Base-by-base conservation (phyloP, 768 basidiomycete genomes). In the Leccinum imitatum region DNA sequence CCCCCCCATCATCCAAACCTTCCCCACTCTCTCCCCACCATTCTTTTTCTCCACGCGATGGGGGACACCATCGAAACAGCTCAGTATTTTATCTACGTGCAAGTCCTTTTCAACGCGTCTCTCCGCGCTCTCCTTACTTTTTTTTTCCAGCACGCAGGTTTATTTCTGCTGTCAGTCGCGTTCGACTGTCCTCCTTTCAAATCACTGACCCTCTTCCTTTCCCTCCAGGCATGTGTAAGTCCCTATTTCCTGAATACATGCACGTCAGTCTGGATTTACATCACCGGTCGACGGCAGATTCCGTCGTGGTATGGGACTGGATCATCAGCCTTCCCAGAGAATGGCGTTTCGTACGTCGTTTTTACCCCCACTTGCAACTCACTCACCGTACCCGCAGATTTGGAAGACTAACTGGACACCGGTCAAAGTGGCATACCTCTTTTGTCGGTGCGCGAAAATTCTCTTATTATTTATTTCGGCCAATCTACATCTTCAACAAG, bases 331-430 rank as follows among this genome's bases (percentile, higher is more conserved):
- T 91, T 59, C 84, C 87, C 46, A 80, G 88, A 75, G 90, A 91
- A 74, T 91, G 85, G 78, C 82, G 83, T 68, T 91, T 88, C 75
- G 90, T 91, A 74, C 66, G 79, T 75, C 53, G 56, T 35, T 61
- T 58, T 30, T 14, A 15, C 31, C 59, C 44, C 55, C 37, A 13
- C 8, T 53, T 21, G 23, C 31, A n/a, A 17, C 27, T 21, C 46
- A 48, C 33, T 52, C 35, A 60, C 50, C 0, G 27, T 56, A 58
- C 54, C 50, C 51, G 56, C 65, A 91, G 90, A 82, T 91, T 64
- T 92, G 90, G 90, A 89, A 83, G 75, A 90, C 87, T 14, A 82
- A 80, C 65, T 92, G 90, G 90, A 91, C 89, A 41, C 89, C 90
- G 51, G 90, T 91, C 71, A 92, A 92, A 75, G 73, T 85, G 60